A percentile compares a stretch with the other conserved stretches of the same genome.
phyloP scores from a whole-genome alignment of 2,329 filamentous ascomycete genomes.

The Apiospora aurea region DNA sequence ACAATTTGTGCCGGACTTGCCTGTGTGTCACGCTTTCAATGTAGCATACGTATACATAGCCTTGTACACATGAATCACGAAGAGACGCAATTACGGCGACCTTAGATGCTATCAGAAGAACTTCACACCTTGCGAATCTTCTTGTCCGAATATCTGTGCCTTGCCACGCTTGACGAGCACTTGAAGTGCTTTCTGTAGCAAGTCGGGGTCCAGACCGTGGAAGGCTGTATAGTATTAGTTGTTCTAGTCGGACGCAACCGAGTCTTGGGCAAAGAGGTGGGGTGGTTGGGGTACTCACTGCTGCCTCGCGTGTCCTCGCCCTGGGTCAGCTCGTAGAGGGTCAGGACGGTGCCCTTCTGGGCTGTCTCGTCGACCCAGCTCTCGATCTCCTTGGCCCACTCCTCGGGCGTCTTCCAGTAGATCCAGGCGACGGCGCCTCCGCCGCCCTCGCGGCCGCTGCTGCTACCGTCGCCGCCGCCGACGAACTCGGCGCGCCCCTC shows the following conservation, averaged over 20 bases:
- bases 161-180: constrained; percentile 88
- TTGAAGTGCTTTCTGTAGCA: constrained; percentile 80
- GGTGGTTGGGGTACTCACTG: constrained; percentile 53
- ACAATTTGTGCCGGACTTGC: constrained; percentile 9
- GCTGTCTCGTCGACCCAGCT: constrained; percentile 87
- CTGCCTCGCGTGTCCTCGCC: constrained; percentile 80
- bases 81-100: constrained; percentile 15
- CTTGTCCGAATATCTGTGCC: constrained; percentile 90
- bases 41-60: constrained; percentile 20
- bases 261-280: not conserved
- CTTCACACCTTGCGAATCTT: constrained; percentile 91
- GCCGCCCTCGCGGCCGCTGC: constrained; percentile 41
- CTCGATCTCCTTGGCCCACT: constrained; percentile 84
- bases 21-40: not conserved
- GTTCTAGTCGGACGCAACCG: constrained; percentile 13
- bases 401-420: constrained; percentile 86
- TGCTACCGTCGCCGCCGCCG: constrained; percentile 27
- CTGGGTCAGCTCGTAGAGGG: constrained; percentile 88
- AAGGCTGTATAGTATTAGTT: constrained; percentile 65
- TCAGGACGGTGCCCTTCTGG: constrained; percentile 88
- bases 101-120: constrained; percentile 73
- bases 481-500: constrained; percentile 74
- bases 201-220: constrained; percentile 83
- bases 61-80: constrained; percentile 20
- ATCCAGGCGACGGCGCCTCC: constrained; percentile 71